phyloP scores from a whole-genome alignment of 169 alveolate species.

The Plasmodium yoelii region DNA sequence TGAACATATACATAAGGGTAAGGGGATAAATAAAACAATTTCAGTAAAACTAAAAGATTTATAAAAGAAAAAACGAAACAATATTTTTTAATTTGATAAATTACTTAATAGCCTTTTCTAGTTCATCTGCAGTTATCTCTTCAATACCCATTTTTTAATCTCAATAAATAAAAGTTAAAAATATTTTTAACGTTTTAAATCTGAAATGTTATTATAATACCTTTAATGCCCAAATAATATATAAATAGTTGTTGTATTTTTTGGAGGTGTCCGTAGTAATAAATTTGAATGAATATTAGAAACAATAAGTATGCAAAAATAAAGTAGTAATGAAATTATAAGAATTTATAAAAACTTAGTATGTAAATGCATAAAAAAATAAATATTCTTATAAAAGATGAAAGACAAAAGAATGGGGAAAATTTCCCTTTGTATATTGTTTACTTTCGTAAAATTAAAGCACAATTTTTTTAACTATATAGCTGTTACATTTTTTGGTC shows the following conservation, averaged over 20 bases:
- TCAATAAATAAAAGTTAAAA: neutral
- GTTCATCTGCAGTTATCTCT: conserved; percentile 63
- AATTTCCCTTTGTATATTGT: too few species aligned
- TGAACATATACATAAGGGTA: neutral
- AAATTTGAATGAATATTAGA: conserved; percentile 42
- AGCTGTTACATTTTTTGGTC: too few species aligned
- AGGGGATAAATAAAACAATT: neutral
- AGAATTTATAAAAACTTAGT: conserved; percentile 10
- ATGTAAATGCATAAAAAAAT: neutral
- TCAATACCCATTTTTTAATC: conserved; percentile 60
- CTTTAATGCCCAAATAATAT: too few species aligned
- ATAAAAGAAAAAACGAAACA: conserved; percentile 10
- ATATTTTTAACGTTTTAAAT: neutral
- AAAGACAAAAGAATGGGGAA: neutral
- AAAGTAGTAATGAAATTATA: conserved; percentile 32
- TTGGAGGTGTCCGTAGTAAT: conserved; percentile 20
- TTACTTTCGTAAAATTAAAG: too few species aligned
- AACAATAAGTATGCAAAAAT: conserved; percentile 51
- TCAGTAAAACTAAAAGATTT: neutral
- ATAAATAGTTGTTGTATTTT: neutral
- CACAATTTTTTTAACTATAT: too few species aligned
- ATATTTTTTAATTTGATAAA: conserved; percentile 17
- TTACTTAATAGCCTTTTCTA: conserved; percentile 75
- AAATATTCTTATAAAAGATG: conserved; percentile 2
- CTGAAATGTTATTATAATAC: neutral